A percentile compares a stretch with the other conserved stretches of the same genome.
phyloP scores from a whole-genome alignment of 2,329 filamentous ascomycete genomes.

The Alternaria postmessia region DNA sequence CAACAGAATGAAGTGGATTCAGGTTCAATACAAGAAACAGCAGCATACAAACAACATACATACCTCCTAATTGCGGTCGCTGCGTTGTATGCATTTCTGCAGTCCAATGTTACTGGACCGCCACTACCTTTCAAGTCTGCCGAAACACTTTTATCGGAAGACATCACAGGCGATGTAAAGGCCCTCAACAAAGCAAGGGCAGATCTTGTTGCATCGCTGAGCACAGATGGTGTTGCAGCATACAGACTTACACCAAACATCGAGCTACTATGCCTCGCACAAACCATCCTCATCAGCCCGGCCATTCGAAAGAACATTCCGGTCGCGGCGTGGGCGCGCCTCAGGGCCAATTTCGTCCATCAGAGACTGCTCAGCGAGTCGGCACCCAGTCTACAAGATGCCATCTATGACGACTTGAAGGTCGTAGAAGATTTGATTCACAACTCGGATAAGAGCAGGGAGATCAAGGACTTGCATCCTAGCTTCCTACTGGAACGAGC shows the following conservation, averaged over 20 bases:
- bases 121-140: constrained; percentile 69
- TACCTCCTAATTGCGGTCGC: constrained; percentile 69
- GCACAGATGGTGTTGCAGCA: constrained; percentile 83
- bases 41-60: constrained; percentile 52
- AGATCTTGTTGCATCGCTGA: constrained; percentile 72
- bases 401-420: constrained; percentile 67
- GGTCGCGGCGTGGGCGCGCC: constrained; percentile 66
- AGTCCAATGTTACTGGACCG: constrained; percentile 87
- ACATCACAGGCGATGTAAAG: constrained; percentile 49
- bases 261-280: constrained; percentile 82
- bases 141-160: constrained; percentile 59
- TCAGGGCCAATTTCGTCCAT: constrained; percentile 78
- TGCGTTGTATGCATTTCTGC: constrained; percentile 79
- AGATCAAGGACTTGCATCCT: constrained; percentile 52
- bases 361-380: constrained; percentile 72
- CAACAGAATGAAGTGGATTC: constrained; percentile 38
- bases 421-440: constrained; percentile 59
- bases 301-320: constrained; percentile 56
- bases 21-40: constrained; percentile 37
- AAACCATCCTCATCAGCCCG: constrained; percentile 63
- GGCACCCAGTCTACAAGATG: constrained; percentile 66
- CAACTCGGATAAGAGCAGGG: constrained; percentile 27
- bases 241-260: constrained; percentile 86
- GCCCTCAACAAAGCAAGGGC: constrained; percentile 54
- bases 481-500: constrained; percentile 83